These are phyloP conservation scores for Neofusicoccum ribis DNA, from an alignment of 2,329 filamentous ascomycete species.

Conservation along the genomic window DNA sequence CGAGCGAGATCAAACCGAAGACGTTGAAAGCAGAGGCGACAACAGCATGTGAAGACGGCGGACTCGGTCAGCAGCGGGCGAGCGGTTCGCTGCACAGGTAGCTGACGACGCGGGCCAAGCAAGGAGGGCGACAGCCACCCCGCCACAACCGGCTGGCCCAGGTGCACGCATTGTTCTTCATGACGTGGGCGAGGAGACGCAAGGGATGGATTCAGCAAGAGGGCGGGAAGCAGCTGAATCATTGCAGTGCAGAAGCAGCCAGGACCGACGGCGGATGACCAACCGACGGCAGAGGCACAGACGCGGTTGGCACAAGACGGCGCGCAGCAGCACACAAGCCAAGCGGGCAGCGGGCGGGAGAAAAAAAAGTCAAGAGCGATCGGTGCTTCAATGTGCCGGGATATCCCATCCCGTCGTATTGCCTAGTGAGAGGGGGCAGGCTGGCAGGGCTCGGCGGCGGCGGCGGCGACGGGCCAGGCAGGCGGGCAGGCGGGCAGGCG, in stretches of 20 bases:
- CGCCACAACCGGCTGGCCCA: background rate
- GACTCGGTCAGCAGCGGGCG: background rate
- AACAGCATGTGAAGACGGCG: background rate
- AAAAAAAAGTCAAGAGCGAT: background rate
- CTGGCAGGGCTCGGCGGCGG: background rate
- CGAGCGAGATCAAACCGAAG: background rate
- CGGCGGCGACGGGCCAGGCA: background rate
- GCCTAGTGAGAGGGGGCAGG: background rate
- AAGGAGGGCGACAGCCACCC: background rate
- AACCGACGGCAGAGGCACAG: background rate
- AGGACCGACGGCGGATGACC: background rate
- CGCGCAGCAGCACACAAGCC: background rate
- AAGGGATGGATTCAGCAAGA: background rate
- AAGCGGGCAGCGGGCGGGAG: background rate
- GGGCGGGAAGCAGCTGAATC: background rate
- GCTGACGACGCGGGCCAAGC: background rate
- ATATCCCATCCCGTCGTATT: background rate
- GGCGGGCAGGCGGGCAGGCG: background rate
- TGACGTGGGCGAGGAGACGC: background rate
- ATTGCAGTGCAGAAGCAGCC: background rate
- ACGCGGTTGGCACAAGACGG: background rate
- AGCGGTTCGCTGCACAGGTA: background rate
- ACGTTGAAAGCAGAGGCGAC: background rate
- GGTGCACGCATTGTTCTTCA: background rate
- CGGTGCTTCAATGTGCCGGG: background rate